Base-by-base conservation (phyloP, 73 alveolate species). In the Loxodes magnus region DNA sequence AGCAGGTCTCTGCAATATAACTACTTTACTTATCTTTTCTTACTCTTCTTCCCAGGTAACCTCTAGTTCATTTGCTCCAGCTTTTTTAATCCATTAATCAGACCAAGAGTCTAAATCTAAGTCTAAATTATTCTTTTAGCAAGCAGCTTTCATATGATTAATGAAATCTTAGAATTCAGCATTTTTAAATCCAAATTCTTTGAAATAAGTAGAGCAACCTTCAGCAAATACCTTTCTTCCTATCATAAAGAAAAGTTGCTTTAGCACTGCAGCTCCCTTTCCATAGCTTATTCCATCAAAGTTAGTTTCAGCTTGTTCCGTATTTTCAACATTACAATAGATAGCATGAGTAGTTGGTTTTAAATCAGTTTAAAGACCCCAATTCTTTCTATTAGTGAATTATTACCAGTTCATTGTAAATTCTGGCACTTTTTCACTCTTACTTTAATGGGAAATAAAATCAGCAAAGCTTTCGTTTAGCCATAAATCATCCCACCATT, bases 401-500 rank as follows among this genome's bases (percentile, higher is more conserved):
- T 74, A 53, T 5, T 74, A 86, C 99, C 97, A 88, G 82, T 54
- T 15, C 74, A 63, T 5, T 72, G 44, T 64, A 56, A 62, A 29
- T 66, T 43, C 56, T 33, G 60, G 55, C 28, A 87, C 59, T 6
- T 69, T 79, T 5, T 39, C 63, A 17, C 78, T 51, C 46, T 72
- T 70, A 79, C 95, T 67, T 63, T 51, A 33, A 79, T 71, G 64
- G 66, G 82, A 58, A 53, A 93, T 86, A 64, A 77, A 90, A 2
- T 95, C 90, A 21, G 99, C 99, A 75, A 93, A 93, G 26, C 95
- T 78, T 74, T 93, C 99, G 60, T 93, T 93, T 41, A 93, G 74
- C 99, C 99, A 93, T 46, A 93, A 72, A 63, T 90, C 97, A 76
- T 90, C 75, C 99, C 99, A 93, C 98, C 99, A 93, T 42, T 74